Evolutionary conservation across 2,329 filamentous ascomycete genomes (phyloP).

Genomic region (Alternaria incomplexa): DNA sequence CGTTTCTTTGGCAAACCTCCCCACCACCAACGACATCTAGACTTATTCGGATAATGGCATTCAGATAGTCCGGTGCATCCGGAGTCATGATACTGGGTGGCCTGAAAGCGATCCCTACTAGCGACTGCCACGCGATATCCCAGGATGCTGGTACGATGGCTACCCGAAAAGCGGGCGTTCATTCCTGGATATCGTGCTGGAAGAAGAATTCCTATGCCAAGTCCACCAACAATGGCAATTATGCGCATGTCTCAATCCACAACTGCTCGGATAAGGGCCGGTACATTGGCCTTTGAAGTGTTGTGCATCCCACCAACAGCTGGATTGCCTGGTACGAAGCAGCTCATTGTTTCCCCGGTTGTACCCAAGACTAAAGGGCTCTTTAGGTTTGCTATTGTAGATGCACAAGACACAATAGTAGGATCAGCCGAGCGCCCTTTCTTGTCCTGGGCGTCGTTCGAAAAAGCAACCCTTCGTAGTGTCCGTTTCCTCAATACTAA

Average conservation of each 20-base stretch:
- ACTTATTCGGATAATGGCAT: constrained; percentile 3
- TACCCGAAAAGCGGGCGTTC: neutral
- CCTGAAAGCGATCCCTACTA: neutral
- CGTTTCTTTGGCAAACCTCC: constrained; percentile 26
- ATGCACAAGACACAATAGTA: neutral
- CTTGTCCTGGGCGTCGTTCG: neutral
- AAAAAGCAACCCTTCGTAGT: neutral
- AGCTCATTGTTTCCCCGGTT: neutral
- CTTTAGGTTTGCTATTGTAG: neutral
- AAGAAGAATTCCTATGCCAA: neutral
- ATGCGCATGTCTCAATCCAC: neutral
- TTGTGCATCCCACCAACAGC: neutral
- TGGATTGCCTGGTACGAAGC: neutral
- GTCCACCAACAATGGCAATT: neutral
- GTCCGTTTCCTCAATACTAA: neutral
- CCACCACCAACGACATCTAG: constrained; percentile 22
- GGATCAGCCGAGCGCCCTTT: neutral
- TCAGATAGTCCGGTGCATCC: neutral
- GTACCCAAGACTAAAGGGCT: neutral
- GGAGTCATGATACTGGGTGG: neutral
- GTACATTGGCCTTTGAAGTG: neutral
- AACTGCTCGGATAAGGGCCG: neutral
- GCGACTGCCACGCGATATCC: constrained; percentile 2
- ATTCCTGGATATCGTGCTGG: neutral
- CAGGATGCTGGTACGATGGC: neutral